Evolutionary conservation across 495 filamentous ascomycete species (phyloP).

Genomic region (Aspergillus nidulans): DNA sequence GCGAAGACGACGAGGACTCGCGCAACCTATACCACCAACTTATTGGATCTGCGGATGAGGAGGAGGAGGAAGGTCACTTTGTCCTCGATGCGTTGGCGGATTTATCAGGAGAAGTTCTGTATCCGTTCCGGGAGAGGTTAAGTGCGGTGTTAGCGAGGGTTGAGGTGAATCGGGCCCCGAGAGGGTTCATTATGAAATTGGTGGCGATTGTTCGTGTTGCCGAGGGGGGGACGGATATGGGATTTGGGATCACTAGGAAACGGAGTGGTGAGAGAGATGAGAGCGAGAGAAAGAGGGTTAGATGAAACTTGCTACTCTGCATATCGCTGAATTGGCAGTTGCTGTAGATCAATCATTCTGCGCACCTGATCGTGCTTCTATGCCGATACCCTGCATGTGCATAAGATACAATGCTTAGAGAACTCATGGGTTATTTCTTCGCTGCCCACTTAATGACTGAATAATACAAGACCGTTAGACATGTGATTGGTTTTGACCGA

Average conservation of each 20-base stretch:
- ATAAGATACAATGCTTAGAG: too few species aligned
- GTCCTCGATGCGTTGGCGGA: conserved; percentile 40
- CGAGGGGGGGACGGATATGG: conserved; percentile 18
- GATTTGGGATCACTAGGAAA: conserved; percentile 29
- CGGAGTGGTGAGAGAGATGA: conserved; percentile 28
- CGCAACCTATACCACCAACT: conserved; percentile 49
- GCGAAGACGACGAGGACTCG: conserved; percentile 42
- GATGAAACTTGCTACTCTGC: conserved; percentile 15
- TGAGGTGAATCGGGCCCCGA: conserved; percentile 39
- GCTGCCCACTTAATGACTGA: too few species aligned
- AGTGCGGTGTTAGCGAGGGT: conserved; percentile 32
- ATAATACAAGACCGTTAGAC: too few species aligned
- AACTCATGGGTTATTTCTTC: too few species aligned
- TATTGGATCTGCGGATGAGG: conserved; percentile 37
- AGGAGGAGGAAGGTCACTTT: conserved; percentile 35
- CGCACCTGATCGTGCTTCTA: background rate
- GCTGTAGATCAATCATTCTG: background rate
- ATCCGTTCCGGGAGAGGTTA: conserved; percentile 29
- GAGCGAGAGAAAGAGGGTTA: conserved; percentile 31
- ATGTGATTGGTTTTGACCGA: too few species aligned
- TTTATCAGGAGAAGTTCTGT: conserved; percentile 30
- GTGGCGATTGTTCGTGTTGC: conserved; percentile 27
- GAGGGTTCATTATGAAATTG: conserved; percentile 32
- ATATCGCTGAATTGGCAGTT: background rate
- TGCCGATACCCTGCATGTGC: background rate